These are phyloP conservation scores for Chimonanthus praecox DNA, from an alignment of 164 flowering plant genomes.

Conservation along the genomic window DNA sequence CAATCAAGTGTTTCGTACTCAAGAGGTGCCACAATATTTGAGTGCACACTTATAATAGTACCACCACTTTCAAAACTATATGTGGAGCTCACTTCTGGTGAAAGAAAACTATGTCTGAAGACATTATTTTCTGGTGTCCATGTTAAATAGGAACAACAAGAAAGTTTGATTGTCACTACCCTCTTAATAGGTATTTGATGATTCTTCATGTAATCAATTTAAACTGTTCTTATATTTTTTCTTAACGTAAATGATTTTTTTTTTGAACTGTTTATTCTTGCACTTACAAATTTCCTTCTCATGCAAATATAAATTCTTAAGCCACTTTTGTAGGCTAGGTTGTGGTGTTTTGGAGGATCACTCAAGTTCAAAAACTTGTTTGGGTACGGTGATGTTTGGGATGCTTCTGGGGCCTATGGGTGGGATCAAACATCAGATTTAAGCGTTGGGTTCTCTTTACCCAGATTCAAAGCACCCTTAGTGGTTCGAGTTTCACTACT, in stretches of 20 bases:
- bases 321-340: slow-evolving; percentile 65
- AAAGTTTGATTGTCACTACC: not conserved
- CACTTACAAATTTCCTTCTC: slow-evolving; percentile 1
- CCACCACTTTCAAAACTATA: not conserved
- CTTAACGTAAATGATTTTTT: not conserved
- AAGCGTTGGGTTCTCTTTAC: slow-evolving; percentile 70
- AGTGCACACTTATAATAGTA: not conserved
- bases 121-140: not conserved
- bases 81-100: too few species aligned
- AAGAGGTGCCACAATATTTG: not conserved
- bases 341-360: slow-evolving; percentile 82
- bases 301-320: too few species aligned
- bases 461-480: slow-evolving; percentile 67
- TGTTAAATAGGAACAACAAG: not conserved
- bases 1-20: not conserved
- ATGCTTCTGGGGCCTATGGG: slow-evolving; percentile 74
- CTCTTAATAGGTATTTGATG: not conserved
- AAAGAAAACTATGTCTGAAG: not conserved
- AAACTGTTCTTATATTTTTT: too few species aligned
- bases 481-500: slow-evolving; percentile 57
- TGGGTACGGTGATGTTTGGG: slow-evolving; percentile 93
- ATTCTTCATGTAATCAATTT: not conserved
- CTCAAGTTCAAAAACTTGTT: slow-evolving; percentile 70
- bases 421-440: slow-evolving; percentile 75
- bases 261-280: not conserved